phyloP scores from a whole-genome alignment of 768 basidiomycete species.

The Pleurotus sapidus region DNA sequence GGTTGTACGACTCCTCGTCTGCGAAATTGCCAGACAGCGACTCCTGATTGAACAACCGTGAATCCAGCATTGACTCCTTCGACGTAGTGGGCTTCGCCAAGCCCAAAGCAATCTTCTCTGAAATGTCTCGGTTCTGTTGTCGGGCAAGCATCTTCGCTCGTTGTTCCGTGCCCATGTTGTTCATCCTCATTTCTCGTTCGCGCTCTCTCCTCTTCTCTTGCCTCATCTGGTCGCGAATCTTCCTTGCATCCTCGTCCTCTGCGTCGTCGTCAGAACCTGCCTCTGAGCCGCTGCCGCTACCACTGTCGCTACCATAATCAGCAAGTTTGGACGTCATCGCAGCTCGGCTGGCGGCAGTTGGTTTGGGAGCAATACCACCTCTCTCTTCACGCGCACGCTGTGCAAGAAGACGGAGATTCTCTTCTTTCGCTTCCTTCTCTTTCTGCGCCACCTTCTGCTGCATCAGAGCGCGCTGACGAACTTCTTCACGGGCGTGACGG shows the following conservation, averaged over 20 bases:
- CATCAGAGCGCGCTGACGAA: constrained; percentile 94
- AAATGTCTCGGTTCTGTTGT: constrained; percentile 98
- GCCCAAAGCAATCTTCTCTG: constrained; percentile 97
- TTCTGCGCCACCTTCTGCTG: constrained; percentile 99
- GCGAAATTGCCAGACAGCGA: constrained; percentile 78
- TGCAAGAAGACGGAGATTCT: constrained; percentile 89
- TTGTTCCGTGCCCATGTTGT: constrained; percentile 97
- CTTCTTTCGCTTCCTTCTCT: constrained; percentile 96
- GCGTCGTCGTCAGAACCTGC: constrained; percentile 49
- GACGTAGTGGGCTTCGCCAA: constrained; percentile 95
- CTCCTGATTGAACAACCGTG: constrained; percentile 96
- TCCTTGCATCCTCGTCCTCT: constrained; percentile 83
- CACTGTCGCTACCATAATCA: constrained; percentile 83
- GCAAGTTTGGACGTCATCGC: constrained; percentile 76
- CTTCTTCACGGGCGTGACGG: constrained; percentile 96
- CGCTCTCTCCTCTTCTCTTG: constrained; percentile 90
- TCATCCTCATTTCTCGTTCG: constrained; percentile 98
- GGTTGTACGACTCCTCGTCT: constrained; percentile 89
- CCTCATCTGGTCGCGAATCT: constrained; percentile 88
- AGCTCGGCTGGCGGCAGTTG: constrained; percentile 63
- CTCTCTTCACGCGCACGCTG: constrained; percentile 96
- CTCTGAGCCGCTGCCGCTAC: constrained; percentile 52
- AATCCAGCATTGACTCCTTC: constrained; percentile 97
- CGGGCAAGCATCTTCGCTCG: constrained; percentile 93
- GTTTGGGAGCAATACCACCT: constrained; percentile 69